Conservation (phyloP, 73 alveolate genomes). For the Paramecium primaurelia region DNA sequence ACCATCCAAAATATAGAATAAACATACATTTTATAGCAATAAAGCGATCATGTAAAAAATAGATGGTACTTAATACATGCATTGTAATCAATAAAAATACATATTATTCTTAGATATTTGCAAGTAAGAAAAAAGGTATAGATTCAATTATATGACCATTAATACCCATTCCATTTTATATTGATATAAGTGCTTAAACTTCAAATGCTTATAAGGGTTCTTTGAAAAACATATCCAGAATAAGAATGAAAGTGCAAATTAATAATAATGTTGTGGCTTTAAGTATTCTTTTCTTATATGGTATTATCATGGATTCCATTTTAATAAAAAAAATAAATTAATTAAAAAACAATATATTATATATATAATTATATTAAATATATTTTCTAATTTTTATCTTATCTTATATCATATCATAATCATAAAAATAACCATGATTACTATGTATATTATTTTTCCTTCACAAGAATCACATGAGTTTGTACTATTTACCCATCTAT, state of each 20-base stretch:
- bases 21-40: slow-evolving; percentile 7
- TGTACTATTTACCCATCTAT: background rate
- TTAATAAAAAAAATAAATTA: background rate
- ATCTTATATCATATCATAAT: background rate
- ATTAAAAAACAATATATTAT: background rate
- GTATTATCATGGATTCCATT: slow-evolving; percentile 6
- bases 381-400: background rate
- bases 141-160: background rate
- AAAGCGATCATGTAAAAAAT: slow-evolving; percentile 5
- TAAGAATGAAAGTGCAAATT: background rate
- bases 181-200: background rate
- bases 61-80: background rate
- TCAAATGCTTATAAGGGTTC: background rate
- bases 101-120: slow-evolving; percentile 17
- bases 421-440: background rate
- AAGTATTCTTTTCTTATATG: background rate
- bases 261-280: background rate
- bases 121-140: background rate
- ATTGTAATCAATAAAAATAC: background rate
- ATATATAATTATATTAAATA: background rate
- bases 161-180: background rate
- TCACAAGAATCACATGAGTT: background rate
- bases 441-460: background rate
- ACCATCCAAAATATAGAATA: background rate
- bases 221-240: background rate